Evolutionary conservation across 352 stramenopile species (phyloP).

Genomic region (Pythium sp.): DNA sequence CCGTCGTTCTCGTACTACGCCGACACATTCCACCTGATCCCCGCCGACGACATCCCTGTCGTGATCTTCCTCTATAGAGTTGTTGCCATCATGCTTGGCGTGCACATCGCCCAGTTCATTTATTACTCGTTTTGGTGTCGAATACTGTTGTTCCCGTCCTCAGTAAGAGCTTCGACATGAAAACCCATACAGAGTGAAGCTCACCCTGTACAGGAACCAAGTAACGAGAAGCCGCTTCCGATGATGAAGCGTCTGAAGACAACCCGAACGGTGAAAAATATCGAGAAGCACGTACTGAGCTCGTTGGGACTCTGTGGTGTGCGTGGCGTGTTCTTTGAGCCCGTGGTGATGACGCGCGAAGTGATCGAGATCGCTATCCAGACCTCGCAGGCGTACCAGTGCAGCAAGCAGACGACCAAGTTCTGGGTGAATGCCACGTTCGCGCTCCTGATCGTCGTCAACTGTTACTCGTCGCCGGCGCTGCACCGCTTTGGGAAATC

Average conservation of each 20-base stretch:
- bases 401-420: constrained; percentile 20
- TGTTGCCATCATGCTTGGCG: constrained; percentile 2
- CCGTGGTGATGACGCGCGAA: constrained; percentile 20
- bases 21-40: constrained; percentile 18
- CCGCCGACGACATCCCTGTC: constrained; percentile 9
- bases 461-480: constrained; percentile 20
- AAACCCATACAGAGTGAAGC: background rate
- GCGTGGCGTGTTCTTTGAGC: constrained; percentile 22
- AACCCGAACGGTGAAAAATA: no score
- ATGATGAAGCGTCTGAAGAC: no score
- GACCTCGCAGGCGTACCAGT: constrained; percentile 19
- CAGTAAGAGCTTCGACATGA: background rate
- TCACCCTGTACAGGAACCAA: no score
- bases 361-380: constrained; percentile 23
- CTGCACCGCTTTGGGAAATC: background rate
- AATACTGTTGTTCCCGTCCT: constrained; percentile 1
- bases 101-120: background rate
- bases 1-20: constrained; percentile 20
- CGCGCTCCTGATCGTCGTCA: constrained; percentile 17
- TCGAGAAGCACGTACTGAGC: no score
- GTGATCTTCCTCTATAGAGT: constrained; percentile 11
- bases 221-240: no score
- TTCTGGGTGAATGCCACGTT: constrained; percentile 20
- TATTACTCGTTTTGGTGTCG: background rate
- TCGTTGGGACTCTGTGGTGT: constrained; percentile 5